Conservation (phyloP, 1,139 yeast species). For the Pneumocystis sp. region DNA sequence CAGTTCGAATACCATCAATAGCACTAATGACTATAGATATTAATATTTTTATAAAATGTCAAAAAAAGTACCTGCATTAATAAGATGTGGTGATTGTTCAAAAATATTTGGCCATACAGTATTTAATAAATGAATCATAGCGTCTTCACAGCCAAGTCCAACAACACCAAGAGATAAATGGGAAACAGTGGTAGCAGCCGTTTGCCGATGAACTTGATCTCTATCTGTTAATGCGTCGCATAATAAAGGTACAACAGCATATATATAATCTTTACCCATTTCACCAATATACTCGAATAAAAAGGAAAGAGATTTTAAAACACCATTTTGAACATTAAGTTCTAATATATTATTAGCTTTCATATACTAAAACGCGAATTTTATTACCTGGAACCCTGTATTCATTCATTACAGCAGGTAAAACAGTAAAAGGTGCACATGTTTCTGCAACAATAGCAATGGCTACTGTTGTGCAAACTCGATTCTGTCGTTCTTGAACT, state of each 20-base stretch:
- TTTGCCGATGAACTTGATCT: constrained; percentile 87
- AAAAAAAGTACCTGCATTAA: constrained; percentile 30
- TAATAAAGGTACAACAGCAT: constrained; percentile 62
- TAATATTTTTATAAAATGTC: constrained; percentile 61
- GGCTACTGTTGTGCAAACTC: constrained; percentile 97
- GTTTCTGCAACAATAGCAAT: constrained; percentile 92
- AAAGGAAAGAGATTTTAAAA: constrained; percentile 80
- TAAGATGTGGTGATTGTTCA: constrained; percentile 17
- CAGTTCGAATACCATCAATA: constrained; percentile 55
- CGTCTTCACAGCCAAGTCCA: constrained; percentile 64
- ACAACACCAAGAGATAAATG: constrained; percentile 69
- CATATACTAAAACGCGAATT: neutral
- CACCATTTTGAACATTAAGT: constrained; percentile 88
- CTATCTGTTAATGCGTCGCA: constrained; percentile 88
- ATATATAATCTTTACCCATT: constrained; percentile 66
- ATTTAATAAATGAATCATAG: constrained; percentile 54
- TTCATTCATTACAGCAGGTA: constrained; percentile 96
- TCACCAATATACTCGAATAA: constrained; percentile 86
- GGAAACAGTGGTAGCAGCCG: constrained; percentile 77
- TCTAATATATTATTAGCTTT: constrained; percentile 19
- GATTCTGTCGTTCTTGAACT: constrained; percentile 88
- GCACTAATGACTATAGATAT: constrained; percentile 76
- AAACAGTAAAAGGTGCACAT: constrained; percentile 82
- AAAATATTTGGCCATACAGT: constrained; percentile 48
- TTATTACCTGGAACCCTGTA: constrained; percentile 58